Evolutionary conservation across 352 stramenopile genomes (phyloP).

Genomic region (Peronosclerospora sorghi): DNA sequence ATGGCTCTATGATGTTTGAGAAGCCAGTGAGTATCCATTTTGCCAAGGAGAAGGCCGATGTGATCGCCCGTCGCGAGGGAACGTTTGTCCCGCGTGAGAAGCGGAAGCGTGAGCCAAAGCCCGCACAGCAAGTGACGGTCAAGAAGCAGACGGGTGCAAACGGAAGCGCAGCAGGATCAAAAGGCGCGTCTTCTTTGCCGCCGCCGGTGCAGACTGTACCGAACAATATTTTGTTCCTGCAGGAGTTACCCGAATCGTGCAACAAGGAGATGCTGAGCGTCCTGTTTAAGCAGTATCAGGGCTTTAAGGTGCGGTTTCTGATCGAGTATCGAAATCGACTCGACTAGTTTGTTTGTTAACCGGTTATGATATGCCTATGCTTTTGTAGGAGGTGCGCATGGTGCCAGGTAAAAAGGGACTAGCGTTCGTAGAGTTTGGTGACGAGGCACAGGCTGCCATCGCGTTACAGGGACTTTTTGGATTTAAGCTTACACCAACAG

Average conservation of each 20-base stretch:
- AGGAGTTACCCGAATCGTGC: conserved; percentile 88
- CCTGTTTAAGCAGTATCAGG: conserved; percentile 95
- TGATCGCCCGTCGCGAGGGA: conserved; percentile 64
- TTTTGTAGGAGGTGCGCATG: conserved; percentile 86
- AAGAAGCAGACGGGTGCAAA: conserved; percentile 22
- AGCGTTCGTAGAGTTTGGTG: conserved; percentile 94
- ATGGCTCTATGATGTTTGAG: conserved; percentile 80
- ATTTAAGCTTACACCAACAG: conserved; percentile 79
- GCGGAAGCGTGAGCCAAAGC: conserved; percentile 54
- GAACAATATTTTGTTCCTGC: conserved; percentile 91
- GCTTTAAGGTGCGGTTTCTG: conserved; percentile 77
- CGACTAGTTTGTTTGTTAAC: not conserved
- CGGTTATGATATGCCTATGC: not conserved
- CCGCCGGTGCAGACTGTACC: conserved; percentile 47
- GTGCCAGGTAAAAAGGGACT: conserved; percentile 88
- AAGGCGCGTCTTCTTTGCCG: conserved; percentile 11
- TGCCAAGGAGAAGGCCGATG: conserved; percentile 72
- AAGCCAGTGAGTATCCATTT: conserved; percentile 82
- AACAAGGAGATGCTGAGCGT: conserved; percentile 94
- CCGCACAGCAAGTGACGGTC: conserved; percentile 20
- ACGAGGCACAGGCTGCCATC: conserved; percentile 73
- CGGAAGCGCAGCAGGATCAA: not conserved
- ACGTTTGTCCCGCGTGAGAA: conserved; percentile 73
- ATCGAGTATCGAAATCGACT: not conserved
- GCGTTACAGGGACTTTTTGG: conserved; percentile 68